These are phyloP conservation scores for Sugiyamaella sp. DNA, from an alignment of 1,139 yeast species.

Conservation along the genomic window DNA sequence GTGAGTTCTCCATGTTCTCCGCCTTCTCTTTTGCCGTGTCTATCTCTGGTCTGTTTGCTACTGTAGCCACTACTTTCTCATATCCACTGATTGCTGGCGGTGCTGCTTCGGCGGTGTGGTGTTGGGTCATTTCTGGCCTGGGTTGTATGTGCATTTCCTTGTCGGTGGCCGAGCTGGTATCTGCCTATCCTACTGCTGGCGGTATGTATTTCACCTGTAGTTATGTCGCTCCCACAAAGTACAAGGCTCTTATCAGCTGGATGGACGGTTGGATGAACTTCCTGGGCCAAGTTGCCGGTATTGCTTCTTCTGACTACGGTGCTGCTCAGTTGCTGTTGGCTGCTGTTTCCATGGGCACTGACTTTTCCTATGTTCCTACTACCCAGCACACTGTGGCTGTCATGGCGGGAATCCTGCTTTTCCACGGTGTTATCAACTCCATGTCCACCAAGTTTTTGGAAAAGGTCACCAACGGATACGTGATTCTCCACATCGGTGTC, in stretches of 20 bases:
- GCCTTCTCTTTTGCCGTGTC: conserved; percentile 56
- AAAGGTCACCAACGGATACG: conserved; percentile 48
- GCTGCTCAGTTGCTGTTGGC: conserved; percentile 48
- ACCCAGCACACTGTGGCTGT: conserved; percentile 49
- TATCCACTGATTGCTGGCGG: conserved; percentile 56
- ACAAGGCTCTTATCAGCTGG: conserved; percentile 52
- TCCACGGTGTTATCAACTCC: conserved; percentile 49
- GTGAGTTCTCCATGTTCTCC: conserved; percentile 57
- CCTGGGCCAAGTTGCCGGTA: conserved; percentile 51
- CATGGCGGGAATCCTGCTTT: conserved; percentile 46
- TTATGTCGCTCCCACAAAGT: conserved; percentile 55
- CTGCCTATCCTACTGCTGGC: conserved; percentile 71
- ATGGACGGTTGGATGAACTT: conserved; percentile 51
- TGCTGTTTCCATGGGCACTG: conserved; percentile 48
- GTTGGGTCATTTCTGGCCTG: conserved; percentile 54
- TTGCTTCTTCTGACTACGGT: conserved; percentile 44
- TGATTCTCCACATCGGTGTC: conserved; percentile 48
- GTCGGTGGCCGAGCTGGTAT: conserved; percentile 63
- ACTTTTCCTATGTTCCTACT: conserved; percentile 47
- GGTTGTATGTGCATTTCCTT: conserved; percentile 54
- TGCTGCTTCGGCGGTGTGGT: conserved; percentile 51
- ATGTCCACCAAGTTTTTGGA: conserved; percentile 48
- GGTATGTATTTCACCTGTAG: conserved; percentile 63
- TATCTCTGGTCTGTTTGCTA: conserved; percentile 58
- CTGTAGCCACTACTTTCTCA: conserved; percentile 54